Evolutionary conservation across 495 filamentous ascomycete genomes (phyloP), one percentile per base, ranked within the genome.

Genomic region (Neohortaea acidophila): DNA sequence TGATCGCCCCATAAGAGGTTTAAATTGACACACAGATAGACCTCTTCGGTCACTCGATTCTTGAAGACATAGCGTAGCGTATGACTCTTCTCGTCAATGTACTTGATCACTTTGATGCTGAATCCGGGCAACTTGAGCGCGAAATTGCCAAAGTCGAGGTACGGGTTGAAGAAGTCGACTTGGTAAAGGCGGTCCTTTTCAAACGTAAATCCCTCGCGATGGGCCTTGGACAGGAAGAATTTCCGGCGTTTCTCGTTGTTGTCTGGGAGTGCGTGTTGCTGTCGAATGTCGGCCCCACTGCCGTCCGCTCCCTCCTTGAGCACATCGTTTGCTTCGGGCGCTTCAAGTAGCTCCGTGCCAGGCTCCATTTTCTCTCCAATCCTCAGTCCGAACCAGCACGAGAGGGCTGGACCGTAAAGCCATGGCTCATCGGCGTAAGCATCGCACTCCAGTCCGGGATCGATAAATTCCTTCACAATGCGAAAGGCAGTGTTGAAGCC

Each of bases 111-210:
- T 11, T 41, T 47, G 23, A 59, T 54, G 3, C 47, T 50, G 32
- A 60, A 55, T 4, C 58, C 58, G 0, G 58, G 58, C 9, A 60
- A 40, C 37, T 55, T 56, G 2, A 60, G 43, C 22, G 51, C 42
- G 42, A 57, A 57, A 15, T 56, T 68, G 52, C 70, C 73, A 44
- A 94, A 92, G 56, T 84, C 79, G 32, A 96, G 51, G 62, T 86
- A 93, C 19, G 77, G 73, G 55, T 94, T 94, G 47, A 73, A 87
- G 57, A 96, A 96, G 59, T 94, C 87, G 32, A 70, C 69, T 14
- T 66, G 59, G 59, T 92, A 92, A 18, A 65, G 58, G 41, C 73
- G 57, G 1, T 69, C 74, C 31, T 55, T 52, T 39, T 75, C 71
- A 55, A 76, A 77, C 3, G 49, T 54, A 48, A 74, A 77, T 2